Base-by-base conservation (phyloP, 345 rosid species). In the Acer yangbiense region DNA sequence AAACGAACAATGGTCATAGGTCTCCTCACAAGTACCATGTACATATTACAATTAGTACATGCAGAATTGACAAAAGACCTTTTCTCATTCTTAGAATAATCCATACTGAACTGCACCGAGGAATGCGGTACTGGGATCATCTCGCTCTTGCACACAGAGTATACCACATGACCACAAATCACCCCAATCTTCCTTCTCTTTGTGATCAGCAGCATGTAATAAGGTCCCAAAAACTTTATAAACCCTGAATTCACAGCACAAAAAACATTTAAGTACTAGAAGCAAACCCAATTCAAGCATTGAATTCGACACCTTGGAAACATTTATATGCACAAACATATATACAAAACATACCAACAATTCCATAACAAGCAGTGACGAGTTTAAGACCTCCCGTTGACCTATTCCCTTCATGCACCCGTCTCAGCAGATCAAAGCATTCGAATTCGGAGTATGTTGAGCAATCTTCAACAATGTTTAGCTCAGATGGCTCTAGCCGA, bases 11-110 rank as follows among this genome's bases (percentile, higher is more conserved):
- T 77, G 81, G 71, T 71, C 83, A 55, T 73, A 76, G 58, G 81
- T 83, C 84, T 76, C 85, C 78, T 83, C 72, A 90, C 71, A 75
- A 81, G 87, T 85, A 82, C 89, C 85, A 80, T 85, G 88, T 80
- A 88, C 92, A 90, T 65, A 78, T 84, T 86, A 92, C 94, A 88
- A 86, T 89, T 92, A 60, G 21, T 60, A 93, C 98, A 92, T 83
- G 90, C 89, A 89, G 86, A 89, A 90, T 87, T 81, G 83, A 92
- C 95, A 87, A 90, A 96, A 89, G 91, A 96, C 99, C 98, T 96
- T 89, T 94, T 96, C 88, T 96, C 99, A 77, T 91, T 86, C 89
- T 88, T 92, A 94, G 97, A 89, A 86, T 85, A 82, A 94, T 90
- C 89, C 94, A 90, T 84, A 90, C 85, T 89, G 83, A 92, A 85